A percentile compares a stretch with the other conserved stretches of the same genome.
Conservation (phyloP, 2,329 filamentous ascomycete genomes). For the Basipetospora chlamydospora region DNA sequence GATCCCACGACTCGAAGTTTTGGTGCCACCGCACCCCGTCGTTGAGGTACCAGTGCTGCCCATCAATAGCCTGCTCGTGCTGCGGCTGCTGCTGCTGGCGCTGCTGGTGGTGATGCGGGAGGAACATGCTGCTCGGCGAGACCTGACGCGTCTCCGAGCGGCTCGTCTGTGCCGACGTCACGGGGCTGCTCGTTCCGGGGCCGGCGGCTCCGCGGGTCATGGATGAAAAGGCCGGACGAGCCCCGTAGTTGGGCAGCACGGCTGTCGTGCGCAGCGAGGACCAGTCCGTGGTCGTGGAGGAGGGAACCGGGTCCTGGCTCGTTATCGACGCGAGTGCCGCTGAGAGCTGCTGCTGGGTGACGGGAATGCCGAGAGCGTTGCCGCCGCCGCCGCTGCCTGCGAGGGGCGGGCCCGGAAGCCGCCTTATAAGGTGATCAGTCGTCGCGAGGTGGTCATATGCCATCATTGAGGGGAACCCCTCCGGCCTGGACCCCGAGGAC, state of each 20-base stretch:
- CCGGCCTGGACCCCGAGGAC: too few relatives aligned
- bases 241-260: neutral
- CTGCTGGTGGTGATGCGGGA: conserved; percentile 6
- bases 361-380: conserved; percentile 11
- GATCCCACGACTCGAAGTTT: conserved; percentile 39
- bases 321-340: conserved; percentile 4
- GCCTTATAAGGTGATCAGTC: neutral
- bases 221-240: conserved; percentile 1
- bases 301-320: neutral
- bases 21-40: conserved; percentile 45
- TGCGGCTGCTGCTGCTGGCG: too few relatives aligned
- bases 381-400: conserved; percentile 4
- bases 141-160: neutral
- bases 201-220: too few relatives aligned
- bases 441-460: conserved; percentile 7
- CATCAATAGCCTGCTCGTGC: conserved; percentile 25
- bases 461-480: conserved; percentile 6
- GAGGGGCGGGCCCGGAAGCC: neutral
- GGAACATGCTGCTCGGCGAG: neutral
- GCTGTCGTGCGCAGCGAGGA: neutral
- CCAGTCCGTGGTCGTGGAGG: conserved; percentile 1
- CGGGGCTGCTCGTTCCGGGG: neutral
- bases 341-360: conserved; percentile 10
- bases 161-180: neutral
- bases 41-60: conserved; percentile 42